Evolutionary conservation across 352 stramenopile genomes (phyloP).

Genomic region (Phytophthora litchii): DNA sequence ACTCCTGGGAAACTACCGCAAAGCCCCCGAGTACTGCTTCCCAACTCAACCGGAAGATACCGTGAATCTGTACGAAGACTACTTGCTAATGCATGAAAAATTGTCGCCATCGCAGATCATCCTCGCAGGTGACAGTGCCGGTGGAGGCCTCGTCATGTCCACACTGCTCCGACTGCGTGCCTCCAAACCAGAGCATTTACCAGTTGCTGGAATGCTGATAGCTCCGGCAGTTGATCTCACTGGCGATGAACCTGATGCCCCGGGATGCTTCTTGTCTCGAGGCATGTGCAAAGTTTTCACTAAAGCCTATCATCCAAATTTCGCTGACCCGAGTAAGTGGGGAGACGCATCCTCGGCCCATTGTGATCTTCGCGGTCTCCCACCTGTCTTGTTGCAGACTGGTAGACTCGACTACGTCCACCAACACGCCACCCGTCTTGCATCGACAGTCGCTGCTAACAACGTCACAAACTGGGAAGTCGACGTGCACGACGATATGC

Average conservation of each 20-base stretch:
- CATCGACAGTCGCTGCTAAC: slow-evolving; percentile 29
- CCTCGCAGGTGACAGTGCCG: slow-evolving; percentile 54
- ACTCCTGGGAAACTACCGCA: slow-evolving; percentile 60
- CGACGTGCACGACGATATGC: slow-evolving; percentile 37
- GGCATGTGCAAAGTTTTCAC: slow-evolving; percentile 17
- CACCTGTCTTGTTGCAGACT: slow-evolving; percentile 46
- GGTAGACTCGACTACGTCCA: slow-evolving; percentile 38
- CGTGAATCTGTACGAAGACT: slow-evolving; percentile 43
- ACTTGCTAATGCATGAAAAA: slow-evolving; percentile 36
- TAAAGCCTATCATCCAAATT: slow-evolving; percentile 15
- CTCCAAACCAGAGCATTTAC: slow-evolving; percentile 10
- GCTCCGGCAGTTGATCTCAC: slow-evolving; percentile 42
- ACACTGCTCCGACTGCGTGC: slow-evolving; percentile 48
- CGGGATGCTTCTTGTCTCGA: slow-evolving; percentile 27
- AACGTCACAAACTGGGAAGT: slow-evolving; percentile 32
- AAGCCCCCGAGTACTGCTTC: slow-evolving; percentile 48
- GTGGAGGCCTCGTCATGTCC: slow-evolving; percentile 52
- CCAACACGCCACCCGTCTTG: slow-evolving; percentile 29
- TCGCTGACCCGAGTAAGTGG: slow-evolving; percentile 26
- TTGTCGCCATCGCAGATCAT: slow-evolving; percentile 45
- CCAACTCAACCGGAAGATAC: slow-evolving; percentile 43
- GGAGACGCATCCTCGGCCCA: slow-evolving; percentile 35
- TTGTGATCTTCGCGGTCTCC: slow-evolving; percentile 38
- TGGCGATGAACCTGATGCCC: slow-evolving; percentile 21
- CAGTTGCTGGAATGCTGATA: slow-evolving; percentile 38